Base-by-base conservation (phyloP, 164 flowering plant genomes). In the Amborella trichopoda region DNA sequence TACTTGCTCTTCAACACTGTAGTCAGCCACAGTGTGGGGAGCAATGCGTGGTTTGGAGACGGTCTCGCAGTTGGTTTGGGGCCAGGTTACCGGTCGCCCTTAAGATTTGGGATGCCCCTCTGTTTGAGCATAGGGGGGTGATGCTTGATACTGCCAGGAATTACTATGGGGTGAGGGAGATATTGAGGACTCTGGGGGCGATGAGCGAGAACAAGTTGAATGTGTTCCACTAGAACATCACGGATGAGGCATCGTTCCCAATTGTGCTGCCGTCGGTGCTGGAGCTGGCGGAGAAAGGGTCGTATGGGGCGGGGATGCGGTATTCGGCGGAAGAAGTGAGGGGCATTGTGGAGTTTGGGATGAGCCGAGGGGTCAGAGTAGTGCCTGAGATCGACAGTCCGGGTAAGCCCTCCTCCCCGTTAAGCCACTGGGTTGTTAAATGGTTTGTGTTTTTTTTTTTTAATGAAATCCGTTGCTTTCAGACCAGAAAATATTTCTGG, bases 221-320 rank as follows among this genome's bases (percentile, higher is more conserved):
- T 56, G 96, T 86, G 25, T 91, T 91, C 44, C 96, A 91, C 50
- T 91, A 93, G 98, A 95, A 91, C 51, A 64, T 91, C 1, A 86
- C 95, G 2, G 95, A 91, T 37, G 83, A 94, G 3, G 94, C 81
- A 17, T 83, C 98, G 3, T 91, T 91, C 46, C 93, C 94, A 19
- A 17, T 86, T 40, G 69, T 75, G 43, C 14, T 86, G n/a, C n/a
- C n/a, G n/a, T n/a, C n/a, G n/a, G n/a, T n/a, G 64, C 91, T 89
- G 26, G 76, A 68, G 26, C 65, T 91, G 0, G 80, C 90, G 2
- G 44, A 49, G 2, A 80, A 70, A 52, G 93, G 95, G 0, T 59
- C 94, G 17, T 83, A 91, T 22, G 83, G 89, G 0, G 23, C 62
- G 16, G 53, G 52, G 3, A 83, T 91, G 95, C 50, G 17, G 48